These are phyloP conservation scores for Alternaria incomplexa DNA, from an alignment of 2,329 filamentous ascomycete species.

Conservation along the genomic window DNA sequence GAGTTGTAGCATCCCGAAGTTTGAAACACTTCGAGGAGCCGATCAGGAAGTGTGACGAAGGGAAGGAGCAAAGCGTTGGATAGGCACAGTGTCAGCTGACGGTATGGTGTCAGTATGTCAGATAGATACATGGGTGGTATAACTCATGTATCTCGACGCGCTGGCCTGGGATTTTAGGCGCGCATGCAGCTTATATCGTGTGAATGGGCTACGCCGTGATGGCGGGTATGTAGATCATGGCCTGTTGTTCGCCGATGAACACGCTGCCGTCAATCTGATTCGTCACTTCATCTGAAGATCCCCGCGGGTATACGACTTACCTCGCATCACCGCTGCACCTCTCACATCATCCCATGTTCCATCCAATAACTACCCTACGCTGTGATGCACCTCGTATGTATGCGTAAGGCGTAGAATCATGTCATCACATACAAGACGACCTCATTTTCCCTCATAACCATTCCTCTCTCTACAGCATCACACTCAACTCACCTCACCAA, in stretches of 20 bases:
- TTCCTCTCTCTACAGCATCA: neutral
- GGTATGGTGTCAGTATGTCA: neutral
- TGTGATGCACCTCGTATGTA: neutral
- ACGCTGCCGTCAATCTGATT: neutral
- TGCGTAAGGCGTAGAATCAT: neutral
- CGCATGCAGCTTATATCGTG: neutral
- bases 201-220: neutral
- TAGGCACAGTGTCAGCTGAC: neutral
- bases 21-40: neutral
- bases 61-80: neutral
- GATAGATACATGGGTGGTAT: neutral
- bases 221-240: neutral
- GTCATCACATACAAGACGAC: neutral
- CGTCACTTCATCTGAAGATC: neutral
- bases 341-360: neutral
- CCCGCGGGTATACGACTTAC: neutral
- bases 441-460: neutral
- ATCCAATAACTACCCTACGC: neutral
- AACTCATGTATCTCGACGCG: neutral
- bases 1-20: neutral
- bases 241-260: neutral
- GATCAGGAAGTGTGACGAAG: neutral
- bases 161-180: neutral
- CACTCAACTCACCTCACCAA: neutral
- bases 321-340: neutral